Evolutionary conservation across 805 yeast species (phyloP).

Genomic region (Candida loeiensis): DNA sequence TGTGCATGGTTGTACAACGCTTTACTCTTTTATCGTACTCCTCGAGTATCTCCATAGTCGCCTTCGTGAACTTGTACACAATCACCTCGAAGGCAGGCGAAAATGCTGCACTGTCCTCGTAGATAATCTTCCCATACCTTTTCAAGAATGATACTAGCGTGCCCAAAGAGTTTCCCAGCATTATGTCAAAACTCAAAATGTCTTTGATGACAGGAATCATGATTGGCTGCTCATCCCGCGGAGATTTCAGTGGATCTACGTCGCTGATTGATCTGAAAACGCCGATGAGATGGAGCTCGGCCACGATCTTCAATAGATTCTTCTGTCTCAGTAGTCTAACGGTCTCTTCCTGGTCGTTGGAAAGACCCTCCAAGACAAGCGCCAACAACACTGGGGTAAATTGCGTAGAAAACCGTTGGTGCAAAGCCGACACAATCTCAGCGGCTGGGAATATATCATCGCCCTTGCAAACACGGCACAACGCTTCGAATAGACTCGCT

Average conservation of each 20-base stretch:
- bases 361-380: slow-evolving; percentile 40
- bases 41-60: slow-evolving; percentile 35
- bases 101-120: slow-evolving; percentile 20
- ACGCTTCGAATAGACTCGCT: slow-evolving; percentile 59
- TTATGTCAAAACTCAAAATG: slow-evolving; percentile 25
- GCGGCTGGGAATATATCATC: slow-evolving; percentile 62
- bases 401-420: slow-evolving; percentile 60
- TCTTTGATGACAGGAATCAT: slow-evolving; percentile 41
- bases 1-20: slow-evolving; percentile 37
- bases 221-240: slow-evolving; percentile 27
- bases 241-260: slow-evolving; percentile 5
- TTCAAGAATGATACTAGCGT: slow-evolving; percentile 50
- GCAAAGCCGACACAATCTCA: slow-evolving; percentile 67
- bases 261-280: slow-evolving; percentile 39
- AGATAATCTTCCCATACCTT: slow-evolving; percentile 36
- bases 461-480: slow-evolving; percentile 47
- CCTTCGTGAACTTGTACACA: slow-evolving; percentile 40
- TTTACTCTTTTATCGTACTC: slow-evolving; percentile 33
- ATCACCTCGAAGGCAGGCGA: slow-evolving; percentile 14
- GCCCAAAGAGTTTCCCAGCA: slow-evolving; percentile 28
- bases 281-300: slow-evolving; percentile 59
- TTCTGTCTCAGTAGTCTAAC: slow-evolving; percentile 42
- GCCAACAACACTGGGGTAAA: slow-evolving; percentile 44
- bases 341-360: slow-evolving; percentile 19
- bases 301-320: slow-evolving; percentile 46